phyloP scores from a whole-genome alignment of 495 filamentous ascomycete genomes.

The Bombardia bombarda region DNA sequence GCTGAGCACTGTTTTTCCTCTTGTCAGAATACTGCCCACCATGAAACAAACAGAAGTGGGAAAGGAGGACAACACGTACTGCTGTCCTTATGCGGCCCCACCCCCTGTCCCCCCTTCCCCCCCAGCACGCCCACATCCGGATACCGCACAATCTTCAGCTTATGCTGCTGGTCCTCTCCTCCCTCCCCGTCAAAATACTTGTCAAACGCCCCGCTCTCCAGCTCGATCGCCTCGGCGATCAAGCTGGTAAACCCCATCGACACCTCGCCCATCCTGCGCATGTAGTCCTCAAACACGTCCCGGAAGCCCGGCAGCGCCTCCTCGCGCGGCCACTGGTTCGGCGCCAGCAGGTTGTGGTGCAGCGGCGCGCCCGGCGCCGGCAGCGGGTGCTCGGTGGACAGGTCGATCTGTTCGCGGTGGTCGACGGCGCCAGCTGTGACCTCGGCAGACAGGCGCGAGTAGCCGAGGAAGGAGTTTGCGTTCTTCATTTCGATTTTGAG shows the following conservation, averaged over 20 bases:
- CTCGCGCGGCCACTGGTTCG: conserved; percentile 84
- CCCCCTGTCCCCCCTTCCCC: conserved; percentile 52
- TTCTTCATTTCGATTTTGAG: conserved; percentile 88
- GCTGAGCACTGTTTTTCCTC: conserved; percentile 47
- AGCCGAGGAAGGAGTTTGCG: conserved; percentile 55
- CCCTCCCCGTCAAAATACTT: conserved; percentile 74
- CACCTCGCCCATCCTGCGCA: conserved; percentile 60
- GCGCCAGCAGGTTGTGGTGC: conserved; percentile 74
- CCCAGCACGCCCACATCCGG: conserved; percentile 49
- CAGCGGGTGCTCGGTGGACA: conserved; percentile 66
- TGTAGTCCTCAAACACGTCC: conserved; percentile 61
- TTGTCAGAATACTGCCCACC: too few species aligned
- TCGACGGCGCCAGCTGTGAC: conserved; percentile 53
- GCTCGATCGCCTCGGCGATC: conserved; percentile 78
- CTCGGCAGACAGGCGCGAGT: conserved; percentile 54
- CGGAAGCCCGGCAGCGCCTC: conserved; percentile 64
- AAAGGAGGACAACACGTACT: conserved; percentile 22
- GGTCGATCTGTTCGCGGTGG: conserved; percentile 86
- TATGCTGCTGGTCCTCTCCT: conserved; percentile 74
- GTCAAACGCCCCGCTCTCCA: conserved; percentile 64
- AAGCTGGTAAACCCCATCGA: conserved; percentile 71
- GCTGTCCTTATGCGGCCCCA: conserved; percentile 90
- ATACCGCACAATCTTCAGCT: conserved; percentile 90
- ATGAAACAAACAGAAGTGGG: background rate
- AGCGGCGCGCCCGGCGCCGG: conserved; percentile 56